Evolutionary conservation across 2,329 filamentous ascomycete genomes (phyloP).

Genomic region (Alternaria panax): DNA sequence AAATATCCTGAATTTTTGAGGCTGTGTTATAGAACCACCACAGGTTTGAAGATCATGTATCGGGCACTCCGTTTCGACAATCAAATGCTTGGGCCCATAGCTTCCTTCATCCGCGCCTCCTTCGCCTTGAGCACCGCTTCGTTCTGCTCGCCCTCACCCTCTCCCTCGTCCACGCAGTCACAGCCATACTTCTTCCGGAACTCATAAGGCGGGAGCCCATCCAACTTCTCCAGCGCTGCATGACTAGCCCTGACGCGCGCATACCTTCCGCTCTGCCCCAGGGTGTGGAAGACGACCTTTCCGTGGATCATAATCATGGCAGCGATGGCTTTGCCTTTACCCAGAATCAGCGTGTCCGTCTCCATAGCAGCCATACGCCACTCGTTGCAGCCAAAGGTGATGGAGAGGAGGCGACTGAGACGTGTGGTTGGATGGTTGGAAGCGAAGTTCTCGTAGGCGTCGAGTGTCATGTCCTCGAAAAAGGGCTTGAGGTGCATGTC

Average conservation of each 20-base stretch:
- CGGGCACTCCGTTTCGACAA: too few relatives aligned
- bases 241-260: constrained; percentile 74
- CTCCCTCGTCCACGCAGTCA: constrained; percentile 59
- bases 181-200: constrained; percentile 71
- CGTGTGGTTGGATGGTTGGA: constrained; percentile 83
- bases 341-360: constrained; percentile 57
- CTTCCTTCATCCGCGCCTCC: constrained; percentile 25
- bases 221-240: constrained; percentile 60
- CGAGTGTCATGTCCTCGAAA: constrained; percentile 81
- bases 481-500: constrained; percentile 74
- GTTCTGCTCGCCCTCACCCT: background rate
- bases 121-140: constrained; percentile 9
- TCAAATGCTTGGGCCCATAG: constrained; percentile 28
- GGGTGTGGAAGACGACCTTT: constrained; percentile 67
- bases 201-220: constrained; percentile 61
- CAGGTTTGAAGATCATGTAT: background rate
- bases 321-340: constrained; percentile 59
- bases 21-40: too few relatives aligned
- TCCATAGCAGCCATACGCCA: constrained; percentile 54
- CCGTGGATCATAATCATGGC: constrained; percentile 81
- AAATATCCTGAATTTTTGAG: too few relatives aligned
- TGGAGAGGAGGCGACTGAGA: constrained; percentile 69
- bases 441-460: constrained; percentile 79
- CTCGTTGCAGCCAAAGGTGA: constrained; percentile 70
- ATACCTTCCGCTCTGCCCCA: constrained; percentile 71